A percentile compares a stretch with the other conserved stretches of the same genome.
These are phyloP conservation scores for Thielaviopsis punctulata DNA, from an alignment of 2,329 filamentous ascomycete genomes.

Conservation along the genomic window DNA sequence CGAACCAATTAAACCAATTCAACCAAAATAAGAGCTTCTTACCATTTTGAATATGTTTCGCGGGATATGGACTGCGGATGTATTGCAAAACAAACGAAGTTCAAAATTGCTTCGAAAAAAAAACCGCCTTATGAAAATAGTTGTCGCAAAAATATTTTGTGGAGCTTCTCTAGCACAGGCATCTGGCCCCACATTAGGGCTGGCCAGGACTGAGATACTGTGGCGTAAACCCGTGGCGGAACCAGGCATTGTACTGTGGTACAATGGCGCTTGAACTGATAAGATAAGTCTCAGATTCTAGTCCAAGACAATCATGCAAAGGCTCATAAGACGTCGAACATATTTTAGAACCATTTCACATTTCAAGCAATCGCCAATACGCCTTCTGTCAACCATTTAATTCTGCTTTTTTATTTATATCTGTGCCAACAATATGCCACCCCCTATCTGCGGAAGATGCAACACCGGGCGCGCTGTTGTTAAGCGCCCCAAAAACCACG, in stretches of 20 bases:
- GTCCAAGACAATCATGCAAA: too few relatives aligned
- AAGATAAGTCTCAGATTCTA: not conserved
- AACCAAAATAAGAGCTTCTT: conserved; percentile 18
- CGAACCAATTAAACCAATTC: not conserved
- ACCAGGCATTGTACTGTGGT: not conserved
- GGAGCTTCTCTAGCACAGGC: not conserved
- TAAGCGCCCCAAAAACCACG: conserved; percentile 83
- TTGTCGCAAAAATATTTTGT: not conserved
- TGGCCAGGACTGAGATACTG: not conserved
- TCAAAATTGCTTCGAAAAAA: not conserved
- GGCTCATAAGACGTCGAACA: not conserved
- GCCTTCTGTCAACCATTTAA: too few relatives aligned
- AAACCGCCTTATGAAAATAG: conserved; percentile 6
- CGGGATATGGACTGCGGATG: conserved; percentile 7
- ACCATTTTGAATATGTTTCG: conserved; percentile 24
- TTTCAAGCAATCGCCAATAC: too few relatives aligned
- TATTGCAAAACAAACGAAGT: not conserved
- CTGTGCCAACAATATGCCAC: conserved; percentile 47
- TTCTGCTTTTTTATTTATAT: not conserved
- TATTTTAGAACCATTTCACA: too few relatives aligned
- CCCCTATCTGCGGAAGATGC: conserved; percentile 60
- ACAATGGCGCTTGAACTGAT: not conserved
- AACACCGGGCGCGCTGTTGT: conserved; percentile 65
- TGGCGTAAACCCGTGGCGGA: not conserved
- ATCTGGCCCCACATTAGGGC: conserved; percentile 1